Evolutionary conservation across 2,329 filamentous ascomycete genomes (phyloP), one percentile per base, ranked within the genome.

Genomic region (Lachnellula cervina): DNA sequence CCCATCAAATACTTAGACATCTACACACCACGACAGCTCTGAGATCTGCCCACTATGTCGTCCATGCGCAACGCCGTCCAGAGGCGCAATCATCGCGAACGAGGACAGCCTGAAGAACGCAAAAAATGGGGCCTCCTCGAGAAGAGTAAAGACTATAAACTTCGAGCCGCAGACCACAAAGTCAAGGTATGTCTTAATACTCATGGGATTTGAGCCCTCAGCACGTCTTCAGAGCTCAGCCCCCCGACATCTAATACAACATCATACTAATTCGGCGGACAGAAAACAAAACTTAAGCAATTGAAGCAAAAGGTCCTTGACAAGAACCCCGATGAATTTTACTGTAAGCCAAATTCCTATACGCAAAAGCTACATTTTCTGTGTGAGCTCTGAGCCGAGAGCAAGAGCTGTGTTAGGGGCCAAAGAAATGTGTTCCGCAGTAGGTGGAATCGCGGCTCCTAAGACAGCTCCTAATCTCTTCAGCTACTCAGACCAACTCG

Each of bases 81-180:
- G 65, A 83, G 90, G 73, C 90, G 90, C 69, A 87, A 90, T 64
- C 93, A 97, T 74, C 83, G 87, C 65, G 94, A 97, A 79, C 87
- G 94, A 66, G 89, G 89, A 37, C 94, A 97, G 72, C 89, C 92
- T 42, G 74, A 83, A 61, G 89, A 92, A 70, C 89, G 94, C 52
- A 78, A 86, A 62, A 90, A 90, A 77, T 90, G 91, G 74, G 94
- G 94, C 62, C 82, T 97, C 21, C 85, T 97, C 59, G 94, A 97
- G 73, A 97, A 99, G 76, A 89, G 94, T 80, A 97, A 97, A 77
- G 84, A 87, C 70, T 87, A 87, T 71, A 77, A 79, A 47, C 80
- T 84, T 51, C 83, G 85, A 59, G 82, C 84, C 25, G 76, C 79
- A 62, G 84, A 88, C 69, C 84, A 82, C 76, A 83, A 83, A 67